Percentiles rank a stretch among this genome's conserved stretches.
These are phyloP conservation scores for Salix viminalis DNA, from an alignment of 345 rosid genomes.

Conservation along the genomic window DNA sequence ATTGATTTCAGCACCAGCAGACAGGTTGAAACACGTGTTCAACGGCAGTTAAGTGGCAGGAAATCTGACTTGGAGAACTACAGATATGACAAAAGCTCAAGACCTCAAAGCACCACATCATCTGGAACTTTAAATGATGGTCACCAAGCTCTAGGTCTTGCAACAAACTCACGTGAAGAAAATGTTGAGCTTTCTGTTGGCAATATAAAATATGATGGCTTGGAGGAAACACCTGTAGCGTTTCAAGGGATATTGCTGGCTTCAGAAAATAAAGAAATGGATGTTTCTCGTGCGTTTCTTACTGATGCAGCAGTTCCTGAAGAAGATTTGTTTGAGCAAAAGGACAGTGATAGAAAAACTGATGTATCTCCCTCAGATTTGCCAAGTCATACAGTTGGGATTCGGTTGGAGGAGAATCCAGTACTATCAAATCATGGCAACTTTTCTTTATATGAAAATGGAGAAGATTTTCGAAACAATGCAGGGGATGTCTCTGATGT, in stretches of 20 bases:
- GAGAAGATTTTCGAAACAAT: slow-evolving; percentile 34
- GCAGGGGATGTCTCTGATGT: slow-evolving; percentile 31
- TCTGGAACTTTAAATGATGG: slow-evolving; percentile 52
- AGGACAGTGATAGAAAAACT: slow-evolving; percentile 31
- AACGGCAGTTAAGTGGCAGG: slow-evolving; percentile 62
- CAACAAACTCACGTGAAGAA: slow-evolving; percentile 35
- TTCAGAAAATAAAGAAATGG: slow-evolving; percentile 35
- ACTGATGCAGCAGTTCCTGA: slow-evolving; percentile 14
- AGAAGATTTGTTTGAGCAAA: slow-evolving; percentile 22
- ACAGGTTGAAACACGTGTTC: slow-evolving; percentile 55
- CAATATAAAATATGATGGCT: slow-evolving; percentile 30
- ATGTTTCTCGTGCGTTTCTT: slow-evolving; percentile 23
- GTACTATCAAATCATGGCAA: slow-evolving; percentile 23
- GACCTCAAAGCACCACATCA: slow-evolving; percentile 55
- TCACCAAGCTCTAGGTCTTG: slow-evolving; percentile 51
- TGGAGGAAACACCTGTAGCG: slow-evolving; percentile 35
- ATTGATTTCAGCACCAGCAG: slow-evolving; percentile 65
- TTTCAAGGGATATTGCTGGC: slow-evolving; percentile 30
- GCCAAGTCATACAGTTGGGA: slow-evolving; percentile 23
- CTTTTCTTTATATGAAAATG: slow-evolving; percentile 31
- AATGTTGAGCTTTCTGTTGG: slow-evolving; percentile 34
- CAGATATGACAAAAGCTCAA: slow-evolving; percentile 47
- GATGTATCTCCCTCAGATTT: slow-evolving; percentile 40
- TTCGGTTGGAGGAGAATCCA: slow-evolving; percentile 39
- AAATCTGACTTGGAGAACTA: slow-evolving; percentile 64